Evolutionary conservation across 805 yeast genomes (phyloP).

Genomic region (Saturnispora quitensis): DNA sequence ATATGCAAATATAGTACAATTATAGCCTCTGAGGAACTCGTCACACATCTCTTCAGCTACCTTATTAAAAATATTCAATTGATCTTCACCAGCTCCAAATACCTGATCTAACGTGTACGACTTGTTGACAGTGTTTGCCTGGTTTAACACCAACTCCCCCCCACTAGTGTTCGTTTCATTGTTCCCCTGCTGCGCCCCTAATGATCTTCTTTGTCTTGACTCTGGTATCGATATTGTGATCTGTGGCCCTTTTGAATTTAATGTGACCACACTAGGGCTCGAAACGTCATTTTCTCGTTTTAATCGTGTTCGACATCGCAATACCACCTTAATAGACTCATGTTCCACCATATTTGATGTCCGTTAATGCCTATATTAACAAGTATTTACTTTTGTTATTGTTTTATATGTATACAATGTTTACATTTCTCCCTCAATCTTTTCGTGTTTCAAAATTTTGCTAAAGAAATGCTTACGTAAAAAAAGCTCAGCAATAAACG

Average conservation of each 20-base stretch:
- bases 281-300: conserved; percentile 35
- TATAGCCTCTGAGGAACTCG: conserved; percentile 43
- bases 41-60: conserved; percentile 40
- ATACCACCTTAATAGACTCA: conserved; percentile 40
- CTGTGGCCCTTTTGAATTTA: conserved; percentile 28
- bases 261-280: conserved; percentile 39
- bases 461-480: not conserved
- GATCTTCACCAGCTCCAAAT: conserved; percentile 46
- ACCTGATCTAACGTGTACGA: conserved; percentile 47
- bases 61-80: conserved; percentile 33
- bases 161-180: not conserved
- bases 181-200: not conserved
- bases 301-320: conserved; percentile 46
- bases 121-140: conserved; percentile 12
- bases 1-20: conserved; percentile 49
- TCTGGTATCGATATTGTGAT: conserved; percentile 9
- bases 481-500: conserved; percentile 1
- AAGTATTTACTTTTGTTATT: not conserved
- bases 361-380: not conserved
- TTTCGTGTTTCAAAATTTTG: not conserved
- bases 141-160: not conserved
- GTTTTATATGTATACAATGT: not conserved
- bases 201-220: not conserved
- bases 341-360: conserved; percentile 5
- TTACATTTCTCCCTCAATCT: not conserved